Evolutionary conservation across 148 eudicot genomes (phyloP).

Genomic region (Heliamphora exappendiculata): DNA sequence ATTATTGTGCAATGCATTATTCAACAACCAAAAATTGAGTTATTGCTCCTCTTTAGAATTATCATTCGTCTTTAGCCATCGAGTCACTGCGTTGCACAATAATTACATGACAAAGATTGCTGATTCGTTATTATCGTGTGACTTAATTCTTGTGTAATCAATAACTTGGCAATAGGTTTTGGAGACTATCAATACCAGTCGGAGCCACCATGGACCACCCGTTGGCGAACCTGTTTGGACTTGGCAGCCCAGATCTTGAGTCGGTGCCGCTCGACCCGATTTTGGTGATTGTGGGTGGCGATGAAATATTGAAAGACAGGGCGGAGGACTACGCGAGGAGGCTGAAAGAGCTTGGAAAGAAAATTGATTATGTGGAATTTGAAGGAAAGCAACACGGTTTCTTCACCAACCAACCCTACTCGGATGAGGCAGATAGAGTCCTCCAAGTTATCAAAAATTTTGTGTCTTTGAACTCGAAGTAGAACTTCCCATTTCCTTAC

Average conservation of each 20-base stretch:
- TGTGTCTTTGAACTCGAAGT: conserved; percentile 24
- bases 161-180: conserved; percentile 37
- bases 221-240: conserved; percentile 68
- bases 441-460: conserved; percentile 26
- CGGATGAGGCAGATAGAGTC: conserved; percentile 25
- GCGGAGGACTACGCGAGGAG: conserved; percentile 41
- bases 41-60: too few relatives aligned
- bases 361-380: conserved; percentile 33
- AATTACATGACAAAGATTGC: too few relatives aligned
- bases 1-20: too few relatives aligned
- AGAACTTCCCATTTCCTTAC: too few relatives aligned
- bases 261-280: conserved; percentile 41
- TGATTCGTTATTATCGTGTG: background rate
- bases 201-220: conserved; percentile 55
- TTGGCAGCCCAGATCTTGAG: conserved; percentile 42
- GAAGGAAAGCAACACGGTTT: conserved; percentile 65
- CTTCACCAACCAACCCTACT: conserved; percentile 35
- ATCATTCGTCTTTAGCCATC: too few relatives aligned
- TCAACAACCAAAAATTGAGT: too few relatives aligned
- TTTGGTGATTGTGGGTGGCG: conserved; percentile 45
- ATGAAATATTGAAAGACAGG: conserved; percentile 65
- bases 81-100: too few relatives aligned
- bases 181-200: conserved; percentile 60
- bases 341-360: conserved; percentile 46
- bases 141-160: background rate